phyloP scores from a whole-genome alignment of 2,329 filamentous ascomycete genomes.

The Cladosporium sp. region DNA sequence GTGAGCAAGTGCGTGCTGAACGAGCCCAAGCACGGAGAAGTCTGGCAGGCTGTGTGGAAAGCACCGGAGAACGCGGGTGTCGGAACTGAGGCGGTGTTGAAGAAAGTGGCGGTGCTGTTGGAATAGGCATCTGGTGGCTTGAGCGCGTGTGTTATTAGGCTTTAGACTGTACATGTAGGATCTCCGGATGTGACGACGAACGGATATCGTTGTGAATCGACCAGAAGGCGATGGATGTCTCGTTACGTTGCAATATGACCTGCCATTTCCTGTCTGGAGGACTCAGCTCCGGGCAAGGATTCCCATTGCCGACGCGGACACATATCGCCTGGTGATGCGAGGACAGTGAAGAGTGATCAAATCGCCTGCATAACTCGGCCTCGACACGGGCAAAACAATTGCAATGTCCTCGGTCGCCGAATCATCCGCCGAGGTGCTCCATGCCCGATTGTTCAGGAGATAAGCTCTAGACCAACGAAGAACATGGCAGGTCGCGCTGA shows the following conservation, averaged over 20 bases:
- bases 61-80: slow-evolving; percentile 77
- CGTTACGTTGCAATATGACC: background rate
- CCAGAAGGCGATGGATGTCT: background rate
- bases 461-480: slow-evolving; percentile 6
- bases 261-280: background rate
- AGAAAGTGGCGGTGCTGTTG: slow-evolving; percentile 67
- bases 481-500: background rate
- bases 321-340: background rate
- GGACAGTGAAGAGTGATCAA: background rate
- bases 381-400: background rate
- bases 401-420: background rate
- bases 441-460: background rate
- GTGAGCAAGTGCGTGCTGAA: slow-evolving; percentile 76
- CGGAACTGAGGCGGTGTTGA: slow-evolving; percentile 77
- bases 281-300: background rate
- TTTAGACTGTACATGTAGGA: slow-evolving; percentile 1
- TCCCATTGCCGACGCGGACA: background rate
- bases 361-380: background rate
- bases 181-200: background rate
- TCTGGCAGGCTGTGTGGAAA: slow-evolving; percentile 86
- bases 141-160: background rate
- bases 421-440: background rate
- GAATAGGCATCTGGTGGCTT: slow-evolving; percentile 39
- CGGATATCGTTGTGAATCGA: background rate
- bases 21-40: slow-evolving; percentile 89